Base-by-base conservation (phyloP, 2,329 filamentous ascomycete genomes). In the Cercospora zeina region DNA sequence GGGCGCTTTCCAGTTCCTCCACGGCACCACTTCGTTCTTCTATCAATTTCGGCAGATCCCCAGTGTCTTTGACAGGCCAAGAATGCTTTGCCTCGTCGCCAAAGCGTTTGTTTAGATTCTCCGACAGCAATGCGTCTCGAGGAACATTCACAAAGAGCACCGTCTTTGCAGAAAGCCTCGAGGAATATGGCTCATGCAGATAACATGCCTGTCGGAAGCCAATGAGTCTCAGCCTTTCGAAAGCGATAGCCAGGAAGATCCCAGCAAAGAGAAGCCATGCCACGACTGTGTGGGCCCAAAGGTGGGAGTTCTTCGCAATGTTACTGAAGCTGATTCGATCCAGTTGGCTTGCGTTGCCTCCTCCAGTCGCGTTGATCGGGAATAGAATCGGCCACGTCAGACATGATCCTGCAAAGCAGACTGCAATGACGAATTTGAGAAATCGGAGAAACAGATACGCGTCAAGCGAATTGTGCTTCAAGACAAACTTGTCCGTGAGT, bases 61-160 rank as follows among this genome's bases (percentile, higher is more conserved):
- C 78, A 45, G 74, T 75, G 62, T 82, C 75, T 39, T 76, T 78
- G 0, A 79, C 77, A 16, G 81, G 75, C 80, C 80, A 82, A 34
- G 68, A 64, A n/a, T 69, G 64, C 33, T 71, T 67, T 10, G 71
- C 71, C 57, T 81, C 75, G 3, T 75, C 71, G 3, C 79, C 72
- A 59, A 76, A 77, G 7, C 70, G 73, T 37, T 73, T 71, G 14
- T 69, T 65, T 59, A 73, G 33, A 45, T 71, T 72, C 24, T 70
- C 71, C 8, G 65, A 56, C 39, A 67, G 66, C n/a, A 71, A 67
- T 10, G 70, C 70, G 8, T 72, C 70, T 8, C 58, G 58, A 1
- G 80, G 79, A 0, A 80, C 79, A 42, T 77, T 78, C 64, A 79
- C 75, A 69, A 80, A 82, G 3, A 82, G 71, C 14, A 82, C 79